Evolutionary conservation across 176 grass and related monocot genomes (phyloP).

Genomic region (Olyra latifolia): DNA sequence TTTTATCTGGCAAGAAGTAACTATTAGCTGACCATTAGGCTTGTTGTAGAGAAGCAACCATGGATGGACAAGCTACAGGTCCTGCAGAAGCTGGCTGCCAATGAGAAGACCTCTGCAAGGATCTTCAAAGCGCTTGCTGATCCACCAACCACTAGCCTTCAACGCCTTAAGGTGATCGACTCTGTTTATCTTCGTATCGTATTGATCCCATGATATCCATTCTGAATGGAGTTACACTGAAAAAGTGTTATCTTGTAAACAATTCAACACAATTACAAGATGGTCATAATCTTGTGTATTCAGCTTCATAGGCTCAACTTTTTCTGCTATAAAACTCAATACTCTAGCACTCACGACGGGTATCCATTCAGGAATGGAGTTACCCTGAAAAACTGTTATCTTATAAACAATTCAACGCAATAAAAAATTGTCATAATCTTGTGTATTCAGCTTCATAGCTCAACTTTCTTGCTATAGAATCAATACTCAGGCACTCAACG

Average conservation of each 20-base stretch:
- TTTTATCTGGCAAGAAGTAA: not conserved
- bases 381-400: not conserved
- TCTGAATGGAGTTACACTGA: not conserved
- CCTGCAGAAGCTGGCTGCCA: constrained; percentile 67
- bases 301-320: not conserved
- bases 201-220: not conserved
- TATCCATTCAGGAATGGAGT: not conserved
- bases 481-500: constrained; percentile 62
- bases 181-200: not conserved
- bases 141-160: constrained; percentile 94
- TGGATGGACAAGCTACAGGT: constrained; percentile 95
- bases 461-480: constrained; percentile 19
- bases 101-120: constrained; percentile 63
- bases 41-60: constrained; percentile 64
- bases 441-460: not conserved
- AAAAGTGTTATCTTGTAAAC: not conserved
- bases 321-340: constrained; percentile 16
- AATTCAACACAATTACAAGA: constrained; percentile 16
- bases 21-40: not conserved
- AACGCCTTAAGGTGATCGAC: constrained; percentile 72
- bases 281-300: not conserved
- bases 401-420: not conserved
- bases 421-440: constrained; percentile 15
- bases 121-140: constrained; percentile 97
- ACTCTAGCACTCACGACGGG: constrained; percentile 78